Percentiles rank a stretch among this genome's conserved stretches.
Conservation (phyloP, 352 stramenopile genomes). For the Globisporangium cederbergense region DNA sequence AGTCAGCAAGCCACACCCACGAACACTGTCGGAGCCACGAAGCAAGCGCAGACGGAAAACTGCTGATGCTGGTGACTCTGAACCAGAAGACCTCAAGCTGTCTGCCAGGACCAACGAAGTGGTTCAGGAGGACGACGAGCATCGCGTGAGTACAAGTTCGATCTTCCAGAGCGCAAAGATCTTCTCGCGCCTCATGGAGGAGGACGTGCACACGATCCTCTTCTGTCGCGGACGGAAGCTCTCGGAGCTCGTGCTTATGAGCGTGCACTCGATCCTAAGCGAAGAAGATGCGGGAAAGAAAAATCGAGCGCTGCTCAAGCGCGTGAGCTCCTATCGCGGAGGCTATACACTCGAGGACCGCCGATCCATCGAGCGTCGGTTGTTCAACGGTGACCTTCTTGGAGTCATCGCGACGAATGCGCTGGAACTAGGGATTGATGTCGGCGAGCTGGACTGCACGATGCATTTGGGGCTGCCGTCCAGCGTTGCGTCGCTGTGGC, state of each 20-base stretch:
- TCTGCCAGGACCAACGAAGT: background rate
- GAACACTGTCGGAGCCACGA: background rate
- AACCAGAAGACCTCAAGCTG: background rate
- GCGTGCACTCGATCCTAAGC: slow-evolving; percentile 67
- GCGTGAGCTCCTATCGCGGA: slow-evolving; percentile 93
- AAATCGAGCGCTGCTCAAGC: slow-evolving; percentile 47
- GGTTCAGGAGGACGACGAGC: background rate
- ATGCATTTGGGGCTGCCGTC: slow-evolving; percentile 95
- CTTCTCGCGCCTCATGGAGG: slow-evolving; percentile 87
- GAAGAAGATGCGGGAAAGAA: slow-evolving; percentile 26
- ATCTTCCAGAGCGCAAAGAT: slow-evolving; percentile 92
- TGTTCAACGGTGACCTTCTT: slow-evolving; percentile 94
- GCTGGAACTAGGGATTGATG: slow-evolving; percentile 96
- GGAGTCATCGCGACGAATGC: slow-evolving; percentile 96
- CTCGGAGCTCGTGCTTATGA: slow-evolving; percentile 90
- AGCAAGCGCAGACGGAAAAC: slow-evolving; percentile 5
- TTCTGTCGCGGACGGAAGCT: slow-evolving; percentile 95
- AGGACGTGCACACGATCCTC: slow-evolving; percentile 90
- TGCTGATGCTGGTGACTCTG: background rate
- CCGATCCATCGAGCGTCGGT: slow-evolving; percentile 91
- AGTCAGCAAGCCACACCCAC: background rate
- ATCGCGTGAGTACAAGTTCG: slow-evolving; percentile 32
- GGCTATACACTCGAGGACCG: slow-evolving; percentile 93
- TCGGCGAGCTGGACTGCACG: slow-evolving; percentile 93
- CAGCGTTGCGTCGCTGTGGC: slow-evolving; percentile 92